Base-by-base conservation (phyloP, 1,284 basidiomycete species). In the Ganoderma lingzhi region DNA sequence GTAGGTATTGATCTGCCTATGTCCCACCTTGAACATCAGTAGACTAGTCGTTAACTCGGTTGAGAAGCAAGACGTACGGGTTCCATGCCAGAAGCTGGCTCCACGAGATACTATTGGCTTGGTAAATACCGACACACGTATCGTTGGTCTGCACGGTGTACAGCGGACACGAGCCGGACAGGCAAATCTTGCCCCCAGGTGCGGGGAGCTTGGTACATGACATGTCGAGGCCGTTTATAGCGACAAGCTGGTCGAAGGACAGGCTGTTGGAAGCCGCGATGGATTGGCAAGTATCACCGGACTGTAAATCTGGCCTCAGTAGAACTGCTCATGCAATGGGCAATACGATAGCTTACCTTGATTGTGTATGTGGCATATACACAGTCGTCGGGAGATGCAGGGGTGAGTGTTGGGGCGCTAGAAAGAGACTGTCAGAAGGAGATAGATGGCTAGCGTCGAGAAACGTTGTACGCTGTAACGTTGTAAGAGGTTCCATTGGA, bases 111-210 rank as follows among this genome's bases (percentile, higher is more conserved):
- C 6, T 19, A 44, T 62, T 60, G 37, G 61, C 61, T 32, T 44
- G 41, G 28, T 62, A 62, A 30, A 71, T 63, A 0, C 56, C 48
- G 32, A 56, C 42, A 55, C 70, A 71, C 3, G 70, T 71, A 28
- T 69, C 70, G 55, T 59, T 60, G 17, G 64, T 28, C 61, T 71
- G 39, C 6, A 71, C 70, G 9, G 64, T 68, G 44, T 71, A 68
- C 10, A 69, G 62, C 2, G 64, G 42, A 37, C 67, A 71, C 35
- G 60, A 28, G 3, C 64, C 67, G 5, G 70, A 61, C 12, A 66
- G 41, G 44, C 70, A 71, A 8, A 63, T 45, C 15, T 41, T 64
- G 45, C 60, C 44, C 42, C 45, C 45, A 17, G 45, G 45, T 10
- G 45, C 45, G n/a, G 45, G 45, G 9, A 48, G n/a, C 45, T 48